phyloP scores from a whole-genome alignment of 148 eudicot species.

The Beta vulgaris region DNA sequence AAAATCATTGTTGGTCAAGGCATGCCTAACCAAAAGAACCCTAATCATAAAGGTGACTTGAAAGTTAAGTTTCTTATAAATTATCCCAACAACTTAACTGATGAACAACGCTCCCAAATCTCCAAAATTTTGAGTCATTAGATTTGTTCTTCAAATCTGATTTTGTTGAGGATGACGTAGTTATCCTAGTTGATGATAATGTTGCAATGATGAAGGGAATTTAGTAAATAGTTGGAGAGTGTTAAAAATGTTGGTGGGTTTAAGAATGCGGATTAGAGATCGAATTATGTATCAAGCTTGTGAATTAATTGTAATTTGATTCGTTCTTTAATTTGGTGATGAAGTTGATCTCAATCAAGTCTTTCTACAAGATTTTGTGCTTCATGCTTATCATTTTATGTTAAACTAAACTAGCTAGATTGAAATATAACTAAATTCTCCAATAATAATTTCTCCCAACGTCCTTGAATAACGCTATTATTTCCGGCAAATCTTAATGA shows the following conservation, averaged over 20 bases:
- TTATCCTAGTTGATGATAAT: too few species aligned
- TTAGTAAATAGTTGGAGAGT: conserved; percentile 2
- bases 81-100: conserved; percentile 39
- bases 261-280: not conserved
- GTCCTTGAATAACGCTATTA: too few species aligned
- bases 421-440: too few species aligned
- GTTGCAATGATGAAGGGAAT: too few species aligned
- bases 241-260: not conserved
- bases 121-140: conserved; percentile 31
- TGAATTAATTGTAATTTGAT: not conserved
- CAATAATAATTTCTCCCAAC: too few species aligned
- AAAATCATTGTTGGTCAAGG: conserved; percentile 53
- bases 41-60: conserved; percentile 46
- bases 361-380: too few species aligned
- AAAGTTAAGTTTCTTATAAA: conserved; percentile 43
- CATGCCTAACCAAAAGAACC: conserved; percentile 51
- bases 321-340: not conserved
- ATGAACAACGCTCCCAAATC: conserved; percentile 38
- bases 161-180: too few species aligned
- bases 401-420: too few species aligned
- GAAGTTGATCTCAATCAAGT: not conserved
- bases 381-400: too few species aligned
- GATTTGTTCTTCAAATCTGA: not conserved
- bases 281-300: not conserved
- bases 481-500: too few species aligned